Evolutionary conservation across 345 rosid species (phyloP), one percentile per base, ranked within the genome.

Genomic region (Populus davidiana): DNA sequence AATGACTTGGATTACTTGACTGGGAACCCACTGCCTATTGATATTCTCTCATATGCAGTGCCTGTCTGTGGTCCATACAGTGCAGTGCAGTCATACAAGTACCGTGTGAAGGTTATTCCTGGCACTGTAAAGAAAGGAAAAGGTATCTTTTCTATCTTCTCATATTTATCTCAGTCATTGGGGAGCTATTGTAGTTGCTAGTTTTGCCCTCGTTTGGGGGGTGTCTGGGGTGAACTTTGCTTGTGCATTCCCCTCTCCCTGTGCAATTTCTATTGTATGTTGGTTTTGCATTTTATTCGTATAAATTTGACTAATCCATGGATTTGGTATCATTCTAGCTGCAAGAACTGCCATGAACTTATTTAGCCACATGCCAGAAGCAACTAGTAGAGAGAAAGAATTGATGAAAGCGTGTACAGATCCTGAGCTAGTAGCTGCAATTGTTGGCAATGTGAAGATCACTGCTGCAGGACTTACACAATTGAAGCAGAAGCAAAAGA

Each of bases 321-420:
- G 27, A n/a, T 38, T 74, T 54, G 35, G 43, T 29, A 33, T 23
- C 36, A 54, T 21, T 77, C 50, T 27, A 94, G 99, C 97, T 84
- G 95, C 95, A 20, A 96, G 94, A 85, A 91, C 91, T 50, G 97
- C 97, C 6, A 89, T 90, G 97, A 92, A 92, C 86, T 85, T 96
- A 81, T 94, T 96, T 71, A 87, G 90, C 83, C 99, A 96, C 81
- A 90, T 88, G 91, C 70, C 87, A 0, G 99, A 96, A 62, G 93
- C 97, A 38, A 83, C 91, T 23, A 83, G 43, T 16, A 91, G 98
- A 74, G 98, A 96, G 91, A 94, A 92, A 85, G 98, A 93, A 82
- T 85, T 96, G 85, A 94, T 92, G 95, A 96, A 96, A 79, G 98
- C 95, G 3, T 96, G 97, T 78, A 89, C 97, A 0, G 99, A 94